Evolutionary conservation across 352 stramenopile genomes (phyloP).

Genomic region (Elongisporangium prolatum): DNA sequence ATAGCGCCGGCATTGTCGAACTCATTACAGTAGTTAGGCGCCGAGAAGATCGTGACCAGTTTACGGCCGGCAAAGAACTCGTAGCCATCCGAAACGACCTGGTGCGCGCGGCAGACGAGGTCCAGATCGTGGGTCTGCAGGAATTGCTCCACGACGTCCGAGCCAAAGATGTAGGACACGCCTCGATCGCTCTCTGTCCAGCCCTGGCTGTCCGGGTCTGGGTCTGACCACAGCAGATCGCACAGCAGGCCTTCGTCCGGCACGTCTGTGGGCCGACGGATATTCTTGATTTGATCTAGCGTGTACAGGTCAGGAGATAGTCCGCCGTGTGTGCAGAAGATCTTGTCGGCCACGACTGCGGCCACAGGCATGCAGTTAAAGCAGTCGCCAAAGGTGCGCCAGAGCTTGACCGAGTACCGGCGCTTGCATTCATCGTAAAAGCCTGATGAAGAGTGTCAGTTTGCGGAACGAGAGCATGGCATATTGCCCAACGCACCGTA

Average conservation of each 20-base stretch:
- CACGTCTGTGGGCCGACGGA: slow-evolving; percentile 77
- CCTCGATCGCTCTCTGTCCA: slow-evolving; percentile 97
- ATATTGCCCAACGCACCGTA: slow-evolving; percentile 60
- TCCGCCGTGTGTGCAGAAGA: slow-evolving; percentile 97
- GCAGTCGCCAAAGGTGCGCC: slow-evolving; percentile 95
- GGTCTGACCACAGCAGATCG: slow-evolving; percentile 87
- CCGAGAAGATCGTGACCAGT: slow-evolving; percentile 99
- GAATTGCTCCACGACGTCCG: slow-evolving; percentile 97
- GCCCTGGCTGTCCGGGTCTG: slow-evolving; percentile 82
- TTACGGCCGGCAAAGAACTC: slow-evolving; percentile 99
- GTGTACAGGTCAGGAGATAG: slow-evolving; percentile 95
- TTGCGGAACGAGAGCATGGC: background rate
- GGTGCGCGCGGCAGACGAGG: slow-evolving; percentile 97
- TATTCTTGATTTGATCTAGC: slow-evolving; percentile 95
- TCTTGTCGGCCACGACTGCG: slow-evolving; percentile 96
- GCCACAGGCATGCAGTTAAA: slow-evolving; percentile 99
- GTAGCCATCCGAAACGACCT: slow-evolving; percentile 99
- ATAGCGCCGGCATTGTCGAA: slow-evolving; percentile 99
- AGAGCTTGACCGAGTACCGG: slow-evolving; percentile 91
- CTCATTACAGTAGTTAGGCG: slow-evolving; percentile 99
- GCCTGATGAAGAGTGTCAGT: slow-evolving; percentile 19
- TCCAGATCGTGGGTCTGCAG: slow-evolving; percentile 96
- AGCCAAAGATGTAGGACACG: slow-evolving; percentile 98
- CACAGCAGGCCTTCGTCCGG: slow-evolving; percentile 83
- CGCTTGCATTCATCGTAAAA: slow-evolving; percentile 99